These are phyloP conservation scores for Eurotiales sp. DNA, from an alignment of 2,329 filamentous ascomycete species.

Conservation along the genomic window DNA sequence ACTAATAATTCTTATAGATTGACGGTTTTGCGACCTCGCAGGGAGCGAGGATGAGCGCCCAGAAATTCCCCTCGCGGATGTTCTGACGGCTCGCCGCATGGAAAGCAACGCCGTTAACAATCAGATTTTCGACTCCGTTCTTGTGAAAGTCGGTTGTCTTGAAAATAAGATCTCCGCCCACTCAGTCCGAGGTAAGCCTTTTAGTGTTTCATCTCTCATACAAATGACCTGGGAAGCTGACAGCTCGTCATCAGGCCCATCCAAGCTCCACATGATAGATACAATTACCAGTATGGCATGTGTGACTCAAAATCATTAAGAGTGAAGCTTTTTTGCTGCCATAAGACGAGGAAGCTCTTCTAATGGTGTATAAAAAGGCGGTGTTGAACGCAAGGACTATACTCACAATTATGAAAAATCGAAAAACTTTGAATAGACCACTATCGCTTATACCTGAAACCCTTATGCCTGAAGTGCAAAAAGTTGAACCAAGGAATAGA, in stretches of 20 bases:
- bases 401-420: background rate
- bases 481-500: too few species aligned
- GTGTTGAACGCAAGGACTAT: background rate
- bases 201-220: background rate
- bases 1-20: slow-evolving; percentile 57
- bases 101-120: slow-evolving; percentile 32
- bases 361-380: background rate
- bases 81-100: slow-evolving; percentile 53
- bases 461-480: background rate
- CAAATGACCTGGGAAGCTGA: background rate
- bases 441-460: too few species aligned
- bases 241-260: slow-evolving; percentile 32
- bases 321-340: background rate
- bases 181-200: slow-evolving; percentile 36
- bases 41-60: slow-evolving; percentile 78
- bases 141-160: slow-evolving; percentile 27
- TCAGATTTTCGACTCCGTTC: slow-evolving; percentile 30
- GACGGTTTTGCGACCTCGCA: slow-evolving; percentile 85
- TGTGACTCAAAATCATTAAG: slow-evolving; percentile 10
- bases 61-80: slow-evolving; percentile 50
- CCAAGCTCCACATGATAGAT: slow-evolving; percentile 40
- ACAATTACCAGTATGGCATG: slow-evolving; percentile 19
- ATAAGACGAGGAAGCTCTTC: background rate
- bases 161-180: slow-evolving; percentile 32
- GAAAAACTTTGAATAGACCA: background rate